Evolutionary conservation across 495 filamentous ascomycete genomes (phyloP).

Genomic region (Penicillium alfredii): DNA sequence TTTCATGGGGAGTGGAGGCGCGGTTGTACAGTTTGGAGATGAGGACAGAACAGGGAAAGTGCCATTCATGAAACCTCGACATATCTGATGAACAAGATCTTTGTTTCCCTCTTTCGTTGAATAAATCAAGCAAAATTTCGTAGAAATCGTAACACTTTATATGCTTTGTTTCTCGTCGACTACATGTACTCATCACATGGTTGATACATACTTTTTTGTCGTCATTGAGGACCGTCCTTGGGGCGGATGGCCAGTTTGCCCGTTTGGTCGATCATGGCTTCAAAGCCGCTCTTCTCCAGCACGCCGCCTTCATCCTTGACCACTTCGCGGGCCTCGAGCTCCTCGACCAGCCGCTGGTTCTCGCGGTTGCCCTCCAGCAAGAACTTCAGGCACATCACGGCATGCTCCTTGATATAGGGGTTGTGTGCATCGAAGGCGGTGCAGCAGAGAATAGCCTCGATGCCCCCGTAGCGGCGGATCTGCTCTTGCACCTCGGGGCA

Average conservation of each 20-base stretch:
- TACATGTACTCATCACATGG: too few relatives aligned
- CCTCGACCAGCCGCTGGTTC: constrained; percentile 68
- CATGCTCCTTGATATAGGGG: constrained; percentile 84
- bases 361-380: constrained; percentile 77
- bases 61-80: too few relatives aligned
- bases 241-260: constrained; percentile 43
- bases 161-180: too few relatives aligned
- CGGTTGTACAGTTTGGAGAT: too few relatives aligned
- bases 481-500: constrained; percentile 74
- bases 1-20: too few relatives aligned
- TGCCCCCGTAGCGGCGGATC: constrained; percentile 71
- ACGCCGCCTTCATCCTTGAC: constrained; percentile 44
- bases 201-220: too few relatives aligned
- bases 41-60: too few relatives aligned
- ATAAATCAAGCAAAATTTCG: too few relatives aligned
- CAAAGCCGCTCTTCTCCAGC: constrained; percentile 46
- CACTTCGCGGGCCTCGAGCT: constrained; percentile 51
- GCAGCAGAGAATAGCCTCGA: constrained; percentile 80
- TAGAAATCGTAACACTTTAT: too few relatives aligned
- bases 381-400: constrained; percentile 85
- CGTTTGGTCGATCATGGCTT: constrained; percentile 48
- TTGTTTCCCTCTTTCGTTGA: too few relatives aligned
- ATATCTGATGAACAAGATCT: too few relatives aligned
- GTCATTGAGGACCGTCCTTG: constrained; percentile 20
- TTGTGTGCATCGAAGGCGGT: constrained; percentile 83